Evolutionary conservation across 2,329 filamentous ascomycete genomes (phyloP), one percentile per base, ranked within the genome.

Genomic region (Emmonsiellopsis sp.): DNA sequence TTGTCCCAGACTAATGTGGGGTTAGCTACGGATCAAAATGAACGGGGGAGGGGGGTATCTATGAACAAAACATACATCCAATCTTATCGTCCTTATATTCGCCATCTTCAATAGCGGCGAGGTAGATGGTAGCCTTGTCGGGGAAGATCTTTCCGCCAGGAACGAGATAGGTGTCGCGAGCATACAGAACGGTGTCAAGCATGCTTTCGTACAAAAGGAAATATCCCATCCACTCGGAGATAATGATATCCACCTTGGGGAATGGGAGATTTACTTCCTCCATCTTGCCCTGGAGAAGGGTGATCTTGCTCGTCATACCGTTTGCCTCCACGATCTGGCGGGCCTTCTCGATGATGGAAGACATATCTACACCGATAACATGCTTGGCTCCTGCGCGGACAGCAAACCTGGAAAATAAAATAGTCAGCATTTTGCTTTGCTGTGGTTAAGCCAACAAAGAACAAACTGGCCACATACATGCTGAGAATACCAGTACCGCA

Each of bases 11-110:
- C 92, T 97, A 62, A 61, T 40, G 57, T 60, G 49, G 53, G 11
- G 55, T 73, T 57, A 69, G 61, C 36, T 52, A 52, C 21, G 21
- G 34, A 9, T 37, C 48, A 58, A 37, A n/a, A 51, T 3, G 14
- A 50, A 33, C 32, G 17, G 36, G 49, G 39, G 7, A 31, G 34
- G 47, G 33, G n/a, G 47, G 14, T n/a, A 50, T 46, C 13, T 49
- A 46, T 39, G 3, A 32, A 36, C 31, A 57, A 57, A 51, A 74
- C 89, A 77, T 73, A 97, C 92, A 98, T 73, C 91, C 92, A 67
- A 98, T 98, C 81, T 98, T 98, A 78, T 98, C 93, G 59, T 97
- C 92, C 80, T 97, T 97, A 82, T 98, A 98, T 58, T 98, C 93
- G 60, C 93, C 93, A 67, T 98, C 93, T 77, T 98, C 93, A 58